Conservation (phyloP, 2,329 filamentous ascomycete species). For the Penicillium olsonii region DNA sequence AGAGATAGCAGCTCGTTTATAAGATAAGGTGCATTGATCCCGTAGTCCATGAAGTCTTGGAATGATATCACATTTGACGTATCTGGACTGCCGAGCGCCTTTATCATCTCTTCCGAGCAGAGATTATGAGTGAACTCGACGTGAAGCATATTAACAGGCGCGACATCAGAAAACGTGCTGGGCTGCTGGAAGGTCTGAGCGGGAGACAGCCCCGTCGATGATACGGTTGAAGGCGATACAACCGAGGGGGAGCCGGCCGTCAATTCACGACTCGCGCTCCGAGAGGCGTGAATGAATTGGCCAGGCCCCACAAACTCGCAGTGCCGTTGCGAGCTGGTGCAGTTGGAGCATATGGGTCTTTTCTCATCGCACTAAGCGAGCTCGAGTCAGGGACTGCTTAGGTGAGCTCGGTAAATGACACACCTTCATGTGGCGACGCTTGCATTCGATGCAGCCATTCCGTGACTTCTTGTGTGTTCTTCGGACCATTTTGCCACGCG, state of each 20-base stretch:
- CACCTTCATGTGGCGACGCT: conserved; percentile 43
- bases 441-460: conserved; percentile 41
- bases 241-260: conserved; percentile 2
- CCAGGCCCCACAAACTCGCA: conserved; percentile 18
- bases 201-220: neutral
- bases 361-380: conserved; percentile 36
- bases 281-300: neutral
- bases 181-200: neutral
- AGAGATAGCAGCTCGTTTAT: conserved; percentile 52
- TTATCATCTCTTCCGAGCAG: conserved; percentile 12
- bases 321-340: conserved; percentile 22
- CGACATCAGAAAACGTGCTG: conserved; percentile 3
- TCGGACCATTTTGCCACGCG: conserved; percentile 10
- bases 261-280: neutral
- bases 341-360: conserved; percentile 36
- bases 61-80: conserved; percentile 1
- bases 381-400: conserved; percentile 1
- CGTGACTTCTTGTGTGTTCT: conserved; percentile 39
- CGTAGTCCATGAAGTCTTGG: conserved; percentile 3
- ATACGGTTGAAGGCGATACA: neutral
- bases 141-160: conserved; percentile 31
- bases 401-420: neutral
- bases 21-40: conserved; percentile 42
- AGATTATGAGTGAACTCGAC: conserved; percentile 33
- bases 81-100: neutral